phyloP scores from a whole-genome alignment of 2,329 filamentous ascomycete genomes.

The Drechslerella coelobrocha region DNA sequence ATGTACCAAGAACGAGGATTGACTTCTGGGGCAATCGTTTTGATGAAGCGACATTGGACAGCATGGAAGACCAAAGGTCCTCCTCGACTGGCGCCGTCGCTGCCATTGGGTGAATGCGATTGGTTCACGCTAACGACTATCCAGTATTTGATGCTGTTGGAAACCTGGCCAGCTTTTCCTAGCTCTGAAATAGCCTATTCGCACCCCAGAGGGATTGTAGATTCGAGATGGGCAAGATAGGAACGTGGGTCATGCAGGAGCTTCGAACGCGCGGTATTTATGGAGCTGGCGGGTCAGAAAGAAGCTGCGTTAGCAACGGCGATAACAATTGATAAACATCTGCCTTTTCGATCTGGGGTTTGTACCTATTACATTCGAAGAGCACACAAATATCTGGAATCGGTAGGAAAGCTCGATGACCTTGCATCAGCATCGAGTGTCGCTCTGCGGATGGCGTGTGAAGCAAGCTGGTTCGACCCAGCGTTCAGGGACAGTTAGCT shows the following conservation, averaged over 20 bases:
- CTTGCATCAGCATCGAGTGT: conserved; percentile 5
- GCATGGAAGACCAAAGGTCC: conserved; percentile 93
- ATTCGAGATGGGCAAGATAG: background rate
- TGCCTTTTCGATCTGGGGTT: background rate
- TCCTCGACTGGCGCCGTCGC: conserved; percentile 59
- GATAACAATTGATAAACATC: background rate
- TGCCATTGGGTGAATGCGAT: conserved; percentile 21
- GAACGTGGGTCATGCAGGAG: background rate
- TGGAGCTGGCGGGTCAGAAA: background rate
- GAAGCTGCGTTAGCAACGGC: background rate
- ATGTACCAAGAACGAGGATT: conserved; percentile 78
- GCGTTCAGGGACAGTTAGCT: conserved; percentile 39
- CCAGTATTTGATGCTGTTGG: conserved; percentile 8
- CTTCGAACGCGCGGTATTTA: conserved; percentile 4
- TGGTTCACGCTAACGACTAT: conserved; percentile 2
- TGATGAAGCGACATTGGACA: conserved; percentile 86
- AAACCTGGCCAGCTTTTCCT: conserved; percentile 3
- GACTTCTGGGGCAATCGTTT: conserved; percentile 92
- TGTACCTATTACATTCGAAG: conserved; percentile 2
- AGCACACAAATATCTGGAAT: background rate
- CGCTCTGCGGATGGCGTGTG: conserved; percentile 14
- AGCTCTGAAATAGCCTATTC: background rate
- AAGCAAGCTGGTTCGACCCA: conserved; percentile 15
- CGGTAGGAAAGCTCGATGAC: conserved; percentile 2
- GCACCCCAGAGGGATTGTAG: background rate